phyloP scores from a whole-genome alignment of 2,329 filamentous ascomycete species.

The Clonostachys sp. region DNA sequence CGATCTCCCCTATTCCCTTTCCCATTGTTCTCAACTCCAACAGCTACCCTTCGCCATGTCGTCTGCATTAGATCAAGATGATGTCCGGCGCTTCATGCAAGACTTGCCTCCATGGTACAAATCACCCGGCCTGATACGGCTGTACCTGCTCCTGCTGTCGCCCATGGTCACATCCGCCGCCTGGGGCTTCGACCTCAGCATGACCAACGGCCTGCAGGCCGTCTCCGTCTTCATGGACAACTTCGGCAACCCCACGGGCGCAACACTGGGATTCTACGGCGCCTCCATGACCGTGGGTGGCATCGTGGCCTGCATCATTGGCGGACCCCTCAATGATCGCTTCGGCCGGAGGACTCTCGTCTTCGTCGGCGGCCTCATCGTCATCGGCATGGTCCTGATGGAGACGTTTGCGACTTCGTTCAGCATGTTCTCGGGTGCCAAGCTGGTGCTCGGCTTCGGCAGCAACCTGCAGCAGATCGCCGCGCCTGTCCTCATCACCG shows the following conservation, averaged over 20 bases:
- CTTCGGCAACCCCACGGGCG: constrained; percentile 3
- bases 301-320: constrained; percentile 3
- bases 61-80: too few species aligned
- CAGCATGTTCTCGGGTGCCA: constrained; percentile 6
- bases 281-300: constrained; percentile 5
- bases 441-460: constrained; percentile 9
- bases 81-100: too few species aligned
- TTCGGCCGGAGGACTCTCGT: constrained; percentile 2
- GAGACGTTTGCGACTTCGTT: constrained; percentile 7
- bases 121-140: too few species aligned
- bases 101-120: too few species aligned
- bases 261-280: constrained; percentile 5
- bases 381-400: constrained; percentile 9
- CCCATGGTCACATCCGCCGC: constrained; percentile 2
- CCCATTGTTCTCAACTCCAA: too few species aligned
- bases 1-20: too few species aligned
- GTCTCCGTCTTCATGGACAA: constrained; percentile 4
- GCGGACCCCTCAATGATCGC: constrained; percentile 3
- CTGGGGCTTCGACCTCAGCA: constrained; percentile 4
- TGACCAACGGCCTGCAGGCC: constrained; percentile 4
- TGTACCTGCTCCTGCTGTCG: not conserved
- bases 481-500: constrained; percentile 8
- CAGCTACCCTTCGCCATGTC: too few species aligned
- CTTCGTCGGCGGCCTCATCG: constrained; percentile 3
- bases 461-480: constrained; percentile 4